Evolutionary conservation across 2,329 filamentous ascomycete species (phyloP).

Genomic region (Fusarium citri): DNA sequence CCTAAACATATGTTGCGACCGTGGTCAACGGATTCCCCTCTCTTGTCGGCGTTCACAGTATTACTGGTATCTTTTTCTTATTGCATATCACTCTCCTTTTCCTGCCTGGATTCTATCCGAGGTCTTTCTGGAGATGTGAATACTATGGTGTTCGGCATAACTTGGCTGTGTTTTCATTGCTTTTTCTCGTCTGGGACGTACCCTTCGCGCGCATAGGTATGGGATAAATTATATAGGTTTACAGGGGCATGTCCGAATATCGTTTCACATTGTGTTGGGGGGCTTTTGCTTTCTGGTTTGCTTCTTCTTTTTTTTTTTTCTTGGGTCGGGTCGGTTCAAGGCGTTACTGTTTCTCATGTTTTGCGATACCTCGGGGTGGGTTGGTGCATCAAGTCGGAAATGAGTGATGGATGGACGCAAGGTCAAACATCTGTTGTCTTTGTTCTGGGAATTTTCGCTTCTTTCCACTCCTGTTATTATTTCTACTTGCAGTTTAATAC

Average conservation of each 20-base stretch:
- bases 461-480: conserved; percentile 31
- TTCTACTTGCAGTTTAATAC: conserved; percentile 25
- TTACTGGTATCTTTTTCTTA: conserved; percentile 17
- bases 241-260: conserved; percentile 39
- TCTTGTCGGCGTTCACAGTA: conserved; percentile 40
- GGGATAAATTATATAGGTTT: conserved; percentile 42
- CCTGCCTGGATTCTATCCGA: conserved; percentile 7
- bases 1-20: neutral
- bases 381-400: conserved; percentile 25
- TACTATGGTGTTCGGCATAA: conserved; percentile 38
- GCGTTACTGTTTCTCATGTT: conserved; percentile 38
- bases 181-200: conserved; percentile 16
- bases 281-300: conserved; percentile 14
- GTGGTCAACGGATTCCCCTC: neutral
- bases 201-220: conserved; percentile 33
- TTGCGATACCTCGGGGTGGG: conserved; percentile 42
- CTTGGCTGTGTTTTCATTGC: conserved; percentile 12
- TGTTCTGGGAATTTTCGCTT: conserved; percentile 31
- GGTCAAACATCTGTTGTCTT: conserved; percentile 25
- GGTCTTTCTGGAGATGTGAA: conserved; percentile 16
- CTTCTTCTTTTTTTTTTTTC: conserved; percentile 13
- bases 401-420: conserved; percentile 30
- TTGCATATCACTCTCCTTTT: conserved; percentile 31
- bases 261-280: conserved; percentile 33
- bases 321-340: conserved; percentile 28